These are phyloP conservation scores for Priceomyces carsonii DNA, from an alignment of 805 yeast species.

Conservation along the genomic window DNA sequence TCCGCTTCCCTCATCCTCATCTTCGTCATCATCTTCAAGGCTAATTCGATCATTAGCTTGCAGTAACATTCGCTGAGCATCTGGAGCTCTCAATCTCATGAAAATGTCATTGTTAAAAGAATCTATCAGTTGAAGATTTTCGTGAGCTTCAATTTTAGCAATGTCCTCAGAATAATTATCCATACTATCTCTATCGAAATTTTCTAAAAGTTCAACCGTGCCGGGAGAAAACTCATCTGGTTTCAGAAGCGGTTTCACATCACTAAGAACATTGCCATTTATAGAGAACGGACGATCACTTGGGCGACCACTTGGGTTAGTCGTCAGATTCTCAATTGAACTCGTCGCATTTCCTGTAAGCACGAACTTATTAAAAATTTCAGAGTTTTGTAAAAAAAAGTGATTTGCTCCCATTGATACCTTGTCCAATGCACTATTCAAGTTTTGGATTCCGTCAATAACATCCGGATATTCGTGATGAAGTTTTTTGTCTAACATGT, in stretches of 20 bases:
- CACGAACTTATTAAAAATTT: slow-evolving; percentile 25
- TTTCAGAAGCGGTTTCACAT: not conserved
- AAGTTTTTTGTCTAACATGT: slow-evolving; percentile 1
- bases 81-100: not conserved
- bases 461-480: slow-evolving; percentile 15
- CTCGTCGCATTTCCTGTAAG: slow-evolving; percentile 9
- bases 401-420: slow-evolving; percentile 25
- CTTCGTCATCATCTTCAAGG: slow-evolving; percentile 9
- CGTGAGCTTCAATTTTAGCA: slow-evolving; percentile 25
- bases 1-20: not conserved
- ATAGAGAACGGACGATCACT: not conserved
- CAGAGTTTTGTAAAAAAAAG: slow-evolving; percentile 27
- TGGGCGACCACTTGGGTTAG: not conserved
- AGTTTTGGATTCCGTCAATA: slow-evolving; percentile 25
- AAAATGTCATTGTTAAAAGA: not conserved
- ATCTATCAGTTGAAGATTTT: not conserved
- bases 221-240: too few species aligned
- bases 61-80: not conserved
- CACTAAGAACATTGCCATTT: not conserved
- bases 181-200: slow-evolving; percentile 12
- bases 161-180: slow-evolving; percentile 39
- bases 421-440: slow-evolving; percentile 25
- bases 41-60: too few species aligned
- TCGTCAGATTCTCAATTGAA: not conserved
- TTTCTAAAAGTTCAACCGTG: not conserved